Base-by-base conservation (phyloP, 495 filamentous ascomycete species). In the Lepraria neglecta region DNA sequence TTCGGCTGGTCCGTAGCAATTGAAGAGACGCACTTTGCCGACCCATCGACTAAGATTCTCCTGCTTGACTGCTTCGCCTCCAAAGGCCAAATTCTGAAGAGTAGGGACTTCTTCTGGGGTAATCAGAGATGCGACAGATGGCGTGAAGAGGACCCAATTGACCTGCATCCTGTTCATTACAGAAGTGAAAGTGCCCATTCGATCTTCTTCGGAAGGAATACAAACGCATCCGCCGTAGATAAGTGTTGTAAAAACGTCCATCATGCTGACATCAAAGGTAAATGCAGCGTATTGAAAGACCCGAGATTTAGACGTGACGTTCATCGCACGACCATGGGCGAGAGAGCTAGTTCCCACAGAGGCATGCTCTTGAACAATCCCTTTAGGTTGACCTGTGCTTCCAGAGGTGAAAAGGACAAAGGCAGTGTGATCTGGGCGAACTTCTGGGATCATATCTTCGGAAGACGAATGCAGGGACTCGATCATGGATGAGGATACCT, bases 201-300 rank as follows among this genome's bases (percentile, higher is more conserved):
- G 67, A 75, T 81, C 77, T 14, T 77, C 76, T 45, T 87, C 79
- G 0, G 80, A 83, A 3, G 86, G 85, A 4, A 87, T 77, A 67
- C 85, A 89, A 10, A 88, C 74, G 60, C 83, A 86, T 4, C 82
- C 85, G 33, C 85, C 86, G 4, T 72, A 70, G 28, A 83, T 82
- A 2, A 91, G 71, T 0, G 84, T 84, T 6, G 84, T 82, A 56
- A 88, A 80, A 4, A 87, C 82, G 59, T 90, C 87, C 4, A 81
- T 68, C 21, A 89, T 75, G 47, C 83, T 82, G 33, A 84, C 79
- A 61, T 91, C 88, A 44, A 87, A 87, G 2, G 83, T 83, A 66
- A 84, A 87, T 50, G 83, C 83, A 2, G 86, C 84, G 58, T 87
- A 82, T 61, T 90, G 87, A 64, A 90, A 76, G 9, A 84, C 78